These are phyloP conservation scores for Cryptosporidium ubiquitum DNA, from an alignment of 169 alveolate genomes.

Conservation along the genomic window DNA sequence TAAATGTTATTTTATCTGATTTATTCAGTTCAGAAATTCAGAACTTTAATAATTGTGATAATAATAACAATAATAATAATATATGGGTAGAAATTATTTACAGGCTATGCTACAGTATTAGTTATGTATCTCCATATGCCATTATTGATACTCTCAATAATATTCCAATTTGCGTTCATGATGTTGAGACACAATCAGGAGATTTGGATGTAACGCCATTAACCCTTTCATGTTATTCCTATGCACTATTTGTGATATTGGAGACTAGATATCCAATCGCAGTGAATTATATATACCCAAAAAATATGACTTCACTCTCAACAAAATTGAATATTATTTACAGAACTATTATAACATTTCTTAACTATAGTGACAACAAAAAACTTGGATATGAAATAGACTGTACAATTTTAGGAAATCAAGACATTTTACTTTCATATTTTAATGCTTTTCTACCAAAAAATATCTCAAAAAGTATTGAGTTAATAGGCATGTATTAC, in stretches of 20 bases:
- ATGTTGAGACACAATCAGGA: constrained; percentile 58
- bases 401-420: neutral
- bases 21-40: neutral
- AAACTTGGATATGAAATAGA: constrained; percentile 29
- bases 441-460: constrained; percentile 32
- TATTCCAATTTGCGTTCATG: constrained; percentile 58
- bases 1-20: neutral
- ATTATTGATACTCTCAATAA: constrained; percentile 37
- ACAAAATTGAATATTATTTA: constrained; percentile 33
- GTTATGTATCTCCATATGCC: constrained; percentile 13
- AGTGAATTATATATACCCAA: constrained; percentile 30
- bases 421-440: constrained; percentile 39
- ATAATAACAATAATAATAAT: neutral
- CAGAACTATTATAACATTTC: constrained; percentile 29
- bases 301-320: constrained; percentile 26
- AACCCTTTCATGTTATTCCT: constrained; percentile 52
- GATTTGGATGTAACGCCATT: constrained; percentile 67
- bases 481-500: neutral
- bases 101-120: constrained; percentile 28
- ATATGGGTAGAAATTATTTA: constrained; percentile 13
- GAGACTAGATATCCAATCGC: neutral
- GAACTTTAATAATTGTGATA: neutral
- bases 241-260: constrained; percentile 39
- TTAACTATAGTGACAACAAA: constrained; percentile 20
- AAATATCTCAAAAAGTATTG: neutral